Evolutionary conservation across 2,329 filamentous ascomycete genomes (phyloP), one percentile per base, ranked within the genome.

Genomic region (Gyromitra esculenta): DNA sequence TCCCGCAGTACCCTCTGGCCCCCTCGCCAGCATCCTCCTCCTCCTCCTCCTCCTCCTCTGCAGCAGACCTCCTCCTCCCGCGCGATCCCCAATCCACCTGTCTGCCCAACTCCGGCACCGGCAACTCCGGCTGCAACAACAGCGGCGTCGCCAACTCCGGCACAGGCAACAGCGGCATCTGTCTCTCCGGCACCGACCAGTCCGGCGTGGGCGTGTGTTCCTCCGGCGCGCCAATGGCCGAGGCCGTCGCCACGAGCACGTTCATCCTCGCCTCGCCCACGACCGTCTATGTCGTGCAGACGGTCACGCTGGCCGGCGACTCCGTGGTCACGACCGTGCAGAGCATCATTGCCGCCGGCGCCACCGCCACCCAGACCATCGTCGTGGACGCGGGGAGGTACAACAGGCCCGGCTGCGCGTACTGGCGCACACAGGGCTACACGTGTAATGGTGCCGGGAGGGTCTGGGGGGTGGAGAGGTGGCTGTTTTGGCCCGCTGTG

Each of bases 381-480:
- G 65, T 71, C 11, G 13, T 72, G 6, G 76, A 76, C 31, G 67
- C 56, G n/a, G 66, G 62, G 8, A 41, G 65, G 50, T 60, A 73
- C 18, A 73, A 72, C 45, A 69, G 76, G 25, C 70, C 63, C 18
- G 77, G 76, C 15, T 79, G 77, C 18, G 77, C 76, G 31, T 79
- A 79, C 50, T 79, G 77, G 77, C 57, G 66, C 48, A 70, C 77
- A 2, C 77, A 79, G 73, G 77, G 77, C 25, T 79, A 71, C 60
- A 69, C 68, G 11, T 79, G 77, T 64, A 71, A 57, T 45, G 75
- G 7, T 50, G 77, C 66, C 4, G 64, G 39, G 7, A 71, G 48
- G 43, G 56, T 41, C 11, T 18, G 41, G 18, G 41, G 45, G 3
- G n/a, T 76, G 1, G 50, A 65, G 45, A 66, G 45, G 35, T 75